Evolutionary conservation across 805 yeast genomes (phyloP), one percentile per base, ranked within the genome.

Genomic region (Yamadazyma scolyti): DNA sequence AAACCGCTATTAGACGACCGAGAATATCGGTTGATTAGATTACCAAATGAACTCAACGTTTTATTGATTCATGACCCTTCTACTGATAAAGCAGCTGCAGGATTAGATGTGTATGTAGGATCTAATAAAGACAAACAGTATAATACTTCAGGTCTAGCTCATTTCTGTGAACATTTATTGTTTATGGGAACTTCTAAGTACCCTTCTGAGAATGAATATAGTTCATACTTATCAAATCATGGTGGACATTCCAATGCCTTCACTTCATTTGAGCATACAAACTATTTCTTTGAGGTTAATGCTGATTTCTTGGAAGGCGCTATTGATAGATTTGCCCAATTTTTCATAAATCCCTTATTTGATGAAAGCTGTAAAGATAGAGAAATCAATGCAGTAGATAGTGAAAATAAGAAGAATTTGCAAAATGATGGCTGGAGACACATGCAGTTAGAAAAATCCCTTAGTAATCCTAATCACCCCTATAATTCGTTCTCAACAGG

Each of bases 311-410:
- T 90, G 37, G 77, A 80, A 39, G 96, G 95, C 5, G 96, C 97
- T 0, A 62, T 90, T 31, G 97, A 90, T 55, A 69, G 97, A 46
- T 90, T 90, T 56, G 75, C 96, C 4, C 97, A 90, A 54, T 90
- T 90, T 53, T 90, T 90, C 65, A 82, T 89, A 20, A 56, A 75
- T 17, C 98, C 98, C 1, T 63, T 90, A 44, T 90, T 90, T 49
- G 65, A 69, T 41, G 64, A 45, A 43, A 67, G 77, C 40, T 81
- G 96, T 51, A 85, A 87, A 51, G 96, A 88, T 50, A 72, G 97
- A 34, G 98, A 90, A 58, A 83, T 90, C 47, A 76, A 79, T 41
- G 97, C 97, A 2, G 97, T 90, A 7, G 96, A 90, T 57, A 83
- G 95, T 22, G 98, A 90, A 61, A 87, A 90, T 64, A 90, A 88